Evolutionary conservation across 371 early-diverging fungal genomes (phyloP), one percentile per base, ranked within the genome.

Genomic region (Saksenaea vasiformis): DNA sequence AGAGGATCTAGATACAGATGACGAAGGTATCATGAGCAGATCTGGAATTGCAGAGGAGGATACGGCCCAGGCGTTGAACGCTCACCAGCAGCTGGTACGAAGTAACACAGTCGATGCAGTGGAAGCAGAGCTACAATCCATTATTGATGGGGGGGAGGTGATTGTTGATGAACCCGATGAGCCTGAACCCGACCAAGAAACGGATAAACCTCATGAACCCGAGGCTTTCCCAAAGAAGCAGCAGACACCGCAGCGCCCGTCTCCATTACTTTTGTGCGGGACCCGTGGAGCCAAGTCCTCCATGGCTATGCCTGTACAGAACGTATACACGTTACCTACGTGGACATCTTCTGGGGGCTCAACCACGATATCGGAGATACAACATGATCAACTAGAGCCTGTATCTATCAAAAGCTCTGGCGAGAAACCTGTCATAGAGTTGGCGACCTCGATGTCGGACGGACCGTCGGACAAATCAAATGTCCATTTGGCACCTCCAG

Each of bases 401-500:
- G 43, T 35, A 51, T 11, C 22, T 27, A 39, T 14, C 36, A 54
- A 56, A 4, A 28, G 4, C 24, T 19, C 15, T 0, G 17, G 35
- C 22, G 58, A 51, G 13, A 37, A 58, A 22, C 37, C 53, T 15
- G 13, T 61, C 19, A n/a, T 47, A 27, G 15, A 51, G 28, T 4
- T 61, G 31, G 9, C 37, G 17, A 1, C 34, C 22, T 19, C 37
- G 35, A 37, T 51, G 17, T 27, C 36, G 5, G 15, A 47, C 15
- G 26, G 73, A 65, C 34, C 55, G 11, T 43, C 28, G 41, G 59
- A 51, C 13, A 47, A 28, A 17, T 37, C 59, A 26, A 82, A 86
- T 35, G 74, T 89, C 0, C 84, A 83, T 58, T 73, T 85, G 41
- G 88, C 90, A 0, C 84, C 90, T 5, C 91, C 90, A 0, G 90